Evolutionary conservation across 2,329 filamentous ascomycete species (phyloP).

Genomic region (Aspergillus sp.): DNA sequence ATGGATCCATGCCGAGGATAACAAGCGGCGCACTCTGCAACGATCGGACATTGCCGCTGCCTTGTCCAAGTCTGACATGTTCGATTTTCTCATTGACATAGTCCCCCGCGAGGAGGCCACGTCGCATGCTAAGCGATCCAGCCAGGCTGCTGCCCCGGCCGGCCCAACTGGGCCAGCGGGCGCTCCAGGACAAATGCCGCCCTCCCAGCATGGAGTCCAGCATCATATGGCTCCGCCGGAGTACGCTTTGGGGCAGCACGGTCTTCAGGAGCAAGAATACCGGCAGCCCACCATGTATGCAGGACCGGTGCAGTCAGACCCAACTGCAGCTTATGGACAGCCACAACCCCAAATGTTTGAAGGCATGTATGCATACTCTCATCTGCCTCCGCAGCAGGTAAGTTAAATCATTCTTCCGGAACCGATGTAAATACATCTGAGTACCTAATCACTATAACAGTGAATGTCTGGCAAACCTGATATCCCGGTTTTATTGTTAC

Average conservation of each 20-base stretch:
- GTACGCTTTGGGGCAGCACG: slow-evolving; percentile 61
- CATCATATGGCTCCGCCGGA: slow-evolving; percentile 55
- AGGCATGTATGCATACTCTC: slow-evolving; percentile 77
- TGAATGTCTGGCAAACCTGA: no score
- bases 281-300: slow-evolving; percentile 79
- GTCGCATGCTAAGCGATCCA: slow-evolving; percentile 75
- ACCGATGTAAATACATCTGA: no score
- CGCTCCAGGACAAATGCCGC: slow-evolving; percentile 39
- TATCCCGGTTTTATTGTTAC: no score
- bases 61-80: slow-evolving; percentile 97
- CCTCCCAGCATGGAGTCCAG: slow-evolving; percentile 47
- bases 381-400: slow-evolving; percentile 82
- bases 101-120: slow-evolving; percentile 92
- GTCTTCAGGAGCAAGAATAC: slow-evolving; percentile 73
- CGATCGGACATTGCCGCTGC: slow-evolving; percentile 95
- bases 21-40: slow-evolving; percentile 93
- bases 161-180: slow-evolving; percentile 37
- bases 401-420: slow-evolving; percentile 22
- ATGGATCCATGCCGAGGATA: slow-evolving; percentile 99
- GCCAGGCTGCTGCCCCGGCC: slow-evolving; percentile 50
- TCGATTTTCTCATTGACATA: slow-evolving; percentile 98
- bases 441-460: no score
- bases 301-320: slow-evolving; percentile 71
- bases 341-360: slow-evolving; percentile 75
- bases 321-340: slow-evolving; percentile 71